A percentile compares a stretch with the other conserved stretches of the same genome.
Conservation (phyloP, 257 asterid genomes). For the Primulina tabacum region DNA sequence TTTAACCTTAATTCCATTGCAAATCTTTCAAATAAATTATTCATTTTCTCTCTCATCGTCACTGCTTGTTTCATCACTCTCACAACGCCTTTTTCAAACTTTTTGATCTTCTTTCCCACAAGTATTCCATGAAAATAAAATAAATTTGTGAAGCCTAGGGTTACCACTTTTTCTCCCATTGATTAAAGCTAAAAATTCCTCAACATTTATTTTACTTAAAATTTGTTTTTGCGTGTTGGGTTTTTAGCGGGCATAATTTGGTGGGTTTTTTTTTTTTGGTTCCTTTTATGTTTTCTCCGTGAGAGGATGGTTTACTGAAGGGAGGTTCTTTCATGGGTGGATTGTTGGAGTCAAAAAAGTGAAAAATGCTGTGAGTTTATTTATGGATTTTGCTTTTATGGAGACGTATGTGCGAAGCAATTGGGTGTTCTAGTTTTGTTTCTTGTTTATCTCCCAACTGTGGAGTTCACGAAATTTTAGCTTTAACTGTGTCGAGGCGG, state of each 20-base stretch:
- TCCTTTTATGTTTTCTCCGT: constrained; percentile 6
- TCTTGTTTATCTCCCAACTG: constrained; percentile 25
- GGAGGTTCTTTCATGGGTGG: constrained; percentile 26
- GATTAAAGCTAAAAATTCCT: constrained; percentile 22
- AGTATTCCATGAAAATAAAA: constrained; percentile 52
- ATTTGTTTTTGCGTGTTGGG: background rate
- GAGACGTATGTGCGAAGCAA: constrained; percentile 57
- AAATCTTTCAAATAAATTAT: constrained; percentile 29
- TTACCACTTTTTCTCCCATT: constrained; percentile 34
- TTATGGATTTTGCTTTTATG: constrained; percentile 49
- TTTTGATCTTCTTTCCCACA: constrained; percentile 38
- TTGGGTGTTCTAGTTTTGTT: constrained; percentile 24
- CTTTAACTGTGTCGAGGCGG: constrained; percentile 32
- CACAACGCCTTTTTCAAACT: constrained; percentile 30
- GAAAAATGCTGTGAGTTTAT: constrained; percentile 49
- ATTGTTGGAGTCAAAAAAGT: constrained; percentile 45
- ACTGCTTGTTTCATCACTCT: constrained; percentile 23
- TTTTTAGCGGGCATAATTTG: background rate
- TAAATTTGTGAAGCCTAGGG: constrained; percentile 39
- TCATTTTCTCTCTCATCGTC: constrained; percentile 36
- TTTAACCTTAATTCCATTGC: constrained; percentile 21
- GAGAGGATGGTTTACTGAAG: constrained; percentile 20
- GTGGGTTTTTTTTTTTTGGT: background rate
- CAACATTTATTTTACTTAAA: constrained; percentile 21
- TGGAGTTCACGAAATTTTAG: constrained; percentile 23